A percentile compares a stretch with the other conserved stretches of the same genome.
These are phyloP conservation scores for Phyllostachys edulis DNA, from an alignment of 176 grass and related monocot species.

Conservation along the genomic window DNA sequence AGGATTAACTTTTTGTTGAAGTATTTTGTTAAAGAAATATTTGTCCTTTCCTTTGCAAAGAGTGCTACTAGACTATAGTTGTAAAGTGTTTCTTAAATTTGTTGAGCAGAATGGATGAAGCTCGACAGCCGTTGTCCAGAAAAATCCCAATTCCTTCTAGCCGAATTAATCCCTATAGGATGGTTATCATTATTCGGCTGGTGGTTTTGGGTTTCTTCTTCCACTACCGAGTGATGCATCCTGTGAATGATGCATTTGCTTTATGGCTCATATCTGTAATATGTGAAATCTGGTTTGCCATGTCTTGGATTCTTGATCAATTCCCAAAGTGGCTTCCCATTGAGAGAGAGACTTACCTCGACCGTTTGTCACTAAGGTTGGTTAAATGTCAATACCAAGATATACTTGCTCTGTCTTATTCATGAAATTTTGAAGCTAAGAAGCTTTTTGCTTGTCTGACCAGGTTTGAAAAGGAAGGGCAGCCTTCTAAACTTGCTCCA, in stretches of 20 bases:
- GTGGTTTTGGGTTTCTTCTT: slow-evolving; percentile 96
- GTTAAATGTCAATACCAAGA: slow-evolving; percentile 32
- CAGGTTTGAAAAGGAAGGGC: slow-evolving; percentile 93
- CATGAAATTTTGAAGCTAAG: slow-evolving; percentile 10
- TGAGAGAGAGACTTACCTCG: slow-evolving; percentile 90
- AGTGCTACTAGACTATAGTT: not conserved
- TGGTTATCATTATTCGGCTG: slow-evolving; percentile 89
- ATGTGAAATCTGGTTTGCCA: slow-evolving; percentile 94
- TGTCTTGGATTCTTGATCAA: slow-evolving; percentile 98
- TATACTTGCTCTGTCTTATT: slow-evolving; percentile 19
- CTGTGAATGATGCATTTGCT: slow-evolving; percentile 72
- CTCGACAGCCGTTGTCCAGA: slow-evolving; percentile 79
- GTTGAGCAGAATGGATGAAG: slow-evolving; percentile 86
- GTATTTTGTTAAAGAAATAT: not conserved
- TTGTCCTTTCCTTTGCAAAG: not conserved
- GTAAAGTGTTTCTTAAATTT: slow-evolving; percentile 31
- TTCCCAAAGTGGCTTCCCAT: slow-evolving; percentile 97
- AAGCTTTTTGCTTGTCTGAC: slow-evolving; percentile 26
- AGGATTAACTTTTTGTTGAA: not conserved
- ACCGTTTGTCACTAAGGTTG: slow-evolving; percentile 81
- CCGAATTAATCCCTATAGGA: slow-evolving; percentile 86
- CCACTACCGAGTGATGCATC: slow-evolving; percentile 86
- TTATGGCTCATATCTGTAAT: slow-evolving; percentile 97
- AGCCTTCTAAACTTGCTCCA: slow-evolving; percentile 61
- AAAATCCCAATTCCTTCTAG: slow-evolving; percentile 84